phyloP scores from a whole-genome alignment of 23 red algal species.

The Gracilariopsis chorda region DNA sequence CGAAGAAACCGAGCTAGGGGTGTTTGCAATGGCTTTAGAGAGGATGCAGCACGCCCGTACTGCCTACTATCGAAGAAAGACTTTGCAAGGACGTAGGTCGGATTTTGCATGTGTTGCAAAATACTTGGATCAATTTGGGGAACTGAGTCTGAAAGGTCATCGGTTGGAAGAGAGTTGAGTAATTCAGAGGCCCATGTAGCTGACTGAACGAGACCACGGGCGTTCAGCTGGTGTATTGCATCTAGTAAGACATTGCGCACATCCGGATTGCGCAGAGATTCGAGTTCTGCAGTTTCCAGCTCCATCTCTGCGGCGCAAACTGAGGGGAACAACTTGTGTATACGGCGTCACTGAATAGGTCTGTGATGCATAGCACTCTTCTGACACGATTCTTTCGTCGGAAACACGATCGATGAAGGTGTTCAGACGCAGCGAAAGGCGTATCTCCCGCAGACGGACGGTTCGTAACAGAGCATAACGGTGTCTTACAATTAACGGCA shows the following conservation, averaged over 20 bases:
- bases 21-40: constrained; percentile 19
- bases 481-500: too few relatives aligned
- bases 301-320: not conserved
- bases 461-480: too few relatives aligned
- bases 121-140: not conserved
- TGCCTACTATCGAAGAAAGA: constrained; percentile 78
- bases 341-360: too few relatives aligned
- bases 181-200: constrained; percentile 72
- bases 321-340: too few relatives aligned
- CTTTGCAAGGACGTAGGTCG: constrained; percentile 54
- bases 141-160: not conserved
- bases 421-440: too few relatives aligned
- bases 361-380: too few relatives aligned
- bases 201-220: constrained; percentile 64
- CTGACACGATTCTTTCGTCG: too few relatives aligned
- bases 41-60: constrained; percentile 70
- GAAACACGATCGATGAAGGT: too few relatives aligned
- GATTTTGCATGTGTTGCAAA: not conserved
- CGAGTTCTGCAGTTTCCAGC: not conserved
- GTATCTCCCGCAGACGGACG: too few relatives aligned
- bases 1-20: constrained; percentile 70
- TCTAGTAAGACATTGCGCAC: not conserved
- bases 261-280: not conserved
- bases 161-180: constrained; percentile 17
- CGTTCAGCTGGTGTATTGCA: constrained; percentile 49